Evolutionary conservation across 2,329 filamentous ascomycete species (phyloP), one percentile per base, ranked within the genome.

Genomic region (Plenodomus biglobosus): DNA sequence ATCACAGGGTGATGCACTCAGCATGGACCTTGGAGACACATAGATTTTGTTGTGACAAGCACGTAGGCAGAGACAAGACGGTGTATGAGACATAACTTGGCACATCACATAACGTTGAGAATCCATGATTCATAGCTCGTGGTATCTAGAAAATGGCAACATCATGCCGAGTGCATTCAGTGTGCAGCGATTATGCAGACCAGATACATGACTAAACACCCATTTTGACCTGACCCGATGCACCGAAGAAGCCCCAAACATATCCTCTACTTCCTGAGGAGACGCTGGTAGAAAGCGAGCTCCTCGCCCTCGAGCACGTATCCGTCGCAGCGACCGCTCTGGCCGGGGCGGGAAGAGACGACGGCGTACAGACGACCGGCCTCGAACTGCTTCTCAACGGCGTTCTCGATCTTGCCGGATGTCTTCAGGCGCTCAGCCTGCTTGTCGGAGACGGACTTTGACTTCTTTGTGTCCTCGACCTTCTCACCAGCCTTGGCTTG

Each of bases 241-340:
- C 70, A 68, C 69, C 69, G 61, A 66, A 69, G 58, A 68, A 71
- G 61, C 56, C 59, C 64, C 64, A 64, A 67, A 68, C 49, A 66
- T 59, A 55, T 65, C 59, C 63, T 57, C 82, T 96, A 97, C 85
- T 96, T 97, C 86, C 94, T 89, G 79, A 97, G 90, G 81, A 92
- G 92, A 82, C 89, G 89, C 87, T 96, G 92, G 90, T 99, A 99
- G 89, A 99, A 99, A 78, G 92, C 91, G 73, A 99, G 85, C 86
- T 99, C 94, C 79, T 99, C 94, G 73, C 94, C 94, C 87, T 99
- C 94, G 65, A 99, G 84, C 77, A 99, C 87, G 84, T 99, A 99
- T 65, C 94, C 94, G 77, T 99, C 94, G 72, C 84, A 85, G 80
- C 94, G 91, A 72, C 94, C 94, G 76, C 89, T 94, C 88, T 99